Evolutionary conservation across 495 filamentous ascomycete species (phyloP), one percentile per base, ranked within the genome.

Genomic region (Amphirosellinia nigrospora): DNA sequence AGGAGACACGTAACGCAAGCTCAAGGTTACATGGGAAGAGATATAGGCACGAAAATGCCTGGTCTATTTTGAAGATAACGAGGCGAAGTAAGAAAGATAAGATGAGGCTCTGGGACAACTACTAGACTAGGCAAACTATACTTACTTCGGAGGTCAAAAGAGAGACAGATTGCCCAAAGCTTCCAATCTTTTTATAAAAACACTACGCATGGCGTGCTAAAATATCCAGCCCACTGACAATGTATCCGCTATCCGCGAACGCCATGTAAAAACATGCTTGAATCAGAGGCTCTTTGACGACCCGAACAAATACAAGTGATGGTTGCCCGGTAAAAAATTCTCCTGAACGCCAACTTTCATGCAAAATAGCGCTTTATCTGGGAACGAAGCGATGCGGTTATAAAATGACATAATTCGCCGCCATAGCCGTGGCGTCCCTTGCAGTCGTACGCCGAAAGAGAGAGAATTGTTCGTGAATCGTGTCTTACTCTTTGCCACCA

Each of bases 301-400:
- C 48, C 46, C n/a, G 16, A 48, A 41, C 36, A 39, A 30, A 52
- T 56, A 58, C 55, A 58, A 58, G 52, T 6, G 56, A 70, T 65
- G 68, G 68, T 66, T 71, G 61, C 62, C 69, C 69, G 23, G 30
- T 71, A 48, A n/a, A 50, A 66, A 61, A 60, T 5, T 71, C 69
- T 65, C 69, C 38, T 53, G 39, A 66, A 71, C 69, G 63, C 69
- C 69, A 41, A 41, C 53, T 71, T 43, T 48, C 61, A 71, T 59
- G 68, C 68, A 63, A 11, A 28, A 23, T n/a, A 62, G 32, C 45
- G 60, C 60, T 71, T 53, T 71, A 66, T 43, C 16, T 34, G 41
- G 60, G 36, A 58, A 43, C 32, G 39, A 38, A 64, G 38, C 26
- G 41, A 56, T 64, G 68, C 23, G 60, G 60, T 53, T 58, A 11